A percentile compares a stretch with the other conserved stretches of the same genome.
Evolutionary conservation across 2,329 filamentous ascomycete species (phyloP).

Genomic region (Colletotrichum sp.): DNA sequence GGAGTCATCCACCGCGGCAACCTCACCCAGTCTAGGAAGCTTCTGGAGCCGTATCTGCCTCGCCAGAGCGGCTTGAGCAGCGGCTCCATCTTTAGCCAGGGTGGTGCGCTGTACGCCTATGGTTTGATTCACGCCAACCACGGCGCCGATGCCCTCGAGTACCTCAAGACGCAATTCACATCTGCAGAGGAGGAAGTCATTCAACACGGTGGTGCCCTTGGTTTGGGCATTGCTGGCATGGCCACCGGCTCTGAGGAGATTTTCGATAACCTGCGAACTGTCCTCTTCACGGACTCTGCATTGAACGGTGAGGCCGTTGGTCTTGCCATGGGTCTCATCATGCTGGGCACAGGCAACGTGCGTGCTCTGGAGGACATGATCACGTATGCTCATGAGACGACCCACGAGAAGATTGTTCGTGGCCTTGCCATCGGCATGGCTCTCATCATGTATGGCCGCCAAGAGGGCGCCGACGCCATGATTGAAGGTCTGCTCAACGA

Average conservation of each 20-base stretch:
- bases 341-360: constrained; percentile 96
- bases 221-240: constrained; percentile 97
- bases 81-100: constrained; percentile 94
- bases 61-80: constrained; percentile 74
- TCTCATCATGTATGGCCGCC: constrained; percentile 95
- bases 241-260: constrained; percentile 89
- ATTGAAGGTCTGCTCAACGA: constrained; percentile 94
- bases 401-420: constrained; percentile 98
- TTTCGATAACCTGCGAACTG: constrained; percentile 87
- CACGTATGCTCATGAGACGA: constrained; percentile 95
- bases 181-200: constrained; percentile 88
- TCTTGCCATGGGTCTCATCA: constrained; percentile 95
- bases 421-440: constrained; percentile 97
- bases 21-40: constrained; percentile 88
- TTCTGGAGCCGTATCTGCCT: constrained; percentile 93
- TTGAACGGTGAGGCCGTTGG: constrained; percentile 97
- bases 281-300: constrained; percentile 92
- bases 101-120: constrained; percentile 93
- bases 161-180: constrained; percentile 77
- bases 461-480: constrained; percentile 92
- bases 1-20: constrained; percentile 98
- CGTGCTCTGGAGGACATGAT: constrained; percentile 97
- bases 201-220: constrained; percentile 93
- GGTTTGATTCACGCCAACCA: constrained; percentile 98
- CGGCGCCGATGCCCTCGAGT: constrained; percentile 85